Evolutionary conservation across 176 grass and related monocot species (phyloP), one percentile per base, ranked within the genome.

Genomic region (Oryza officinalis): DNA sequence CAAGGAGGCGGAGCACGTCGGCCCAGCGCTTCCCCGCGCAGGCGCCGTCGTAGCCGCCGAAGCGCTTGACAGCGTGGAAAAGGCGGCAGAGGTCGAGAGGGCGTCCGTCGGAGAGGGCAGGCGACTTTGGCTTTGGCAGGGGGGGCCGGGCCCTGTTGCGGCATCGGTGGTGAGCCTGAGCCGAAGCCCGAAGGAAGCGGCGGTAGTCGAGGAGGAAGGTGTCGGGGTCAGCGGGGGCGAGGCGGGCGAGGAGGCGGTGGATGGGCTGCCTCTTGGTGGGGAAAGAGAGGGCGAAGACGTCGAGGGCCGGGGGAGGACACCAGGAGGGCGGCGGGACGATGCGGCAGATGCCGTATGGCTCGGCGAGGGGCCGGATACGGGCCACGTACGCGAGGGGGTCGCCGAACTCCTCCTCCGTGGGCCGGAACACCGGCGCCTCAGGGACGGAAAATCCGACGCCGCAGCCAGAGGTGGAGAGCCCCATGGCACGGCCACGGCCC

Each of bases 201-300:
- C 71, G 59, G 57, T 97, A 97, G 47, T 94, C 92, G 4, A 97
- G 95, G 84, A 80, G 88, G 89, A 97, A 97, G 20, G 92, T 97
- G 10, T 86, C 89, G 11, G 90, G 87, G 72, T 97, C 95, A 47
- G 89, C 88, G 10, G 95, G 94, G 6, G 95, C 87, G 4, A 87
- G 88, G n/a, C 95, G 92, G 4, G 92, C 89, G 71, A 94, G 92
- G 71, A 97, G 92, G 72, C 72, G 84, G 78, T 94, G 86, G 78
- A 97, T 97, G 61, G 88, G 90, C 90, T 97, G 92, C 4, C 86
- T 87, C 91, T 94, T 97, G 28, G 92, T 94, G 75, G 88, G 90
- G 74, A 97, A 93, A 11, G 87, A 79, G 54, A 94, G 76, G 3
- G 88, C 76, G 10, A 65, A 23, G 41, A 80, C 81, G 63, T 94